Evolutionary conservation across 129 eudicot species (phyloP), one percentile per base, ranked within the genome.

Genomic region (Flaveria bidentis): DNA sequence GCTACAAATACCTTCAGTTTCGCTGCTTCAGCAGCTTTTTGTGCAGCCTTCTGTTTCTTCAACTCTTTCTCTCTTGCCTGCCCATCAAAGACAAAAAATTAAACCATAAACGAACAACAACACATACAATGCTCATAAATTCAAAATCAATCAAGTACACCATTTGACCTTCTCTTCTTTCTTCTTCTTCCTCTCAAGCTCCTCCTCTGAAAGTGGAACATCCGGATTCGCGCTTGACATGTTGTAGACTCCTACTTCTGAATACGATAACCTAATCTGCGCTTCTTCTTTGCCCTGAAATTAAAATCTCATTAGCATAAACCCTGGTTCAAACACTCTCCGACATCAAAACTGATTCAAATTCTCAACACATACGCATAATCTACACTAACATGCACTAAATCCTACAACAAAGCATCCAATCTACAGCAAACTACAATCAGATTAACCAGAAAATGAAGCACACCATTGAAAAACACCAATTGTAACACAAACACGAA

Each of bases 41-140:
- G 89, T 22, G 94, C 97, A 30, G 99, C 99, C 88, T 95, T 95
- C 1, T 74, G 85, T 75, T 85, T 95, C 69, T 95, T 95, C 90
- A 89, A 44, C 74, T 89, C 97, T 82, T 95, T 95, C 80, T 86
- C 96, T 79, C 80, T 89, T 14, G 96, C 99, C 99, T 95, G 67
- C 14, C 72, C 50, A 5, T 51, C 30, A 53, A 67, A 64, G 7
- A 46, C 6, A 65, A 30, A 50, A 49, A 33, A 14, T 49, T 9
- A 50, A 33, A 51, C 44, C 15, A 20, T 53, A 77, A 46, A 3
- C 8, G 51, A 52, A 67, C 18, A 1, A 30, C 30, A 8, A 67
- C 23, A 65, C 65, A 65, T 53, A 23, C 22, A 47, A 71, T 22
- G 46, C 12, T 4, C 18, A 3, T 26, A 33, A n/a, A 47, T 11